Conservation (phyloP, 768 basidiomycete genomes). For the Phanerochaete sordida region DNA sequence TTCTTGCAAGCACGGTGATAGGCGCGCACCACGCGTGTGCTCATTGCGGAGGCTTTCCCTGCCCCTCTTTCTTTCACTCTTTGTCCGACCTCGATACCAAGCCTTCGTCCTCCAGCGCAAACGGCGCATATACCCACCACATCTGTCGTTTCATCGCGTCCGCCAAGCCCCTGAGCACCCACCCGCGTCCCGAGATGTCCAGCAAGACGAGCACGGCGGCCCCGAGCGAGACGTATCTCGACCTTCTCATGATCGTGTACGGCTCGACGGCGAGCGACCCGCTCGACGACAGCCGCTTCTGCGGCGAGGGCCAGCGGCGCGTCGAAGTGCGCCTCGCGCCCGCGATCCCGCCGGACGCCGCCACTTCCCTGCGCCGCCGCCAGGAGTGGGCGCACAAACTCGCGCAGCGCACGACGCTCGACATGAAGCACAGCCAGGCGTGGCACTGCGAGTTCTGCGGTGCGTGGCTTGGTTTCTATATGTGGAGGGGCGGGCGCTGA, state of each 20-base stretch:
- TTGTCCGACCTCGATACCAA: no score
- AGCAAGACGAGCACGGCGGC: not conserved
- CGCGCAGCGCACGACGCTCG: not conserved
- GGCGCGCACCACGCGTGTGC: no score
- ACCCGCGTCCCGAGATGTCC: not conserved
- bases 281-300: not conserved
- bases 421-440: not conserved
- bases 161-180: no score
- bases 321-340: not conserved
- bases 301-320: not conserved
- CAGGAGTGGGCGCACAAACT: not conserved
- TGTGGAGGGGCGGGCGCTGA: not conserved
- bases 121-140: no score
- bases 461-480: not conserved
- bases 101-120: no score
- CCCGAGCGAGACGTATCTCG: not conserved
- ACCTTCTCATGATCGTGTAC: constrained; percentile 3
- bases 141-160: no score
- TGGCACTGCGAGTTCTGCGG: constrained; percentile 6
- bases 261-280: not conserved
- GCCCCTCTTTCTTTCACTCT: no score
- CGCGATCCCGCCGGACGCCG: not conserved
- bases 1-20: no score
- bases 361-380: not conserved
- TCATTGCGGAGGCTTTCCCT: no score